Percentiles rank a stretch among this genome's conserved stretches.
phyloP scores from a whole-genome alignment of 2,329 filamentous ascomycete genomes.

The Tolypocladium guangdongense region DNA sequence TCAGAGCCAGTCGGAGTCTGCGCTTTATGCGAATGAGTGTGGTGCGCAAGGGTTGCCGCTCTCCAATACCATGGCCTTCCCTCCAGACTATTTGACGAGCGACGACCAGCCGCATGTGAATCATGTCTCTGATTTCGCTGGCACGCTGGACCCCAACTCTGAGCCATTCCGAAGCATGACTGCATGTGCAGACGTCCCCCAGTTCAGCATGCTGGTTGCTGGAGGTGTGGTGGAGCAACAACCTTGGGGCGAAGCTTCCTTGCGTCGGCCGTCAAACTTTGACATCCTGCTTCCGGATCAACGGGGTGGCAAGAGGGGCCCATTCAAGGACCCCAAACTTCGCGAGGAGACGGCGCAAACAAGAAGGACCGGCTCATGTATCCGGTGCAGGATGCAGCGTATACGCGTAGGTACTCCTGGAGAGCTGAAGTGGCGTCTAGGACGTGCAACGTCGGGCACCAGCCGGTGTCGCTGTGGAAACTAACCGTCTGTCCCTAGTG shows the following conservation, averaged over 20 bases:
- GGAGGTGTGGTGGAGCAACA: neutral
- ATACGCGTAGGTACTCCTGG: slow-evolving; percentile 38
- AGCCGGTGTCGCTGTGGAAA: neutral
- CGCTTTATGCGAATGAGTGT: neutral
- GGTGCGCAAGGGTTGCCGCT: neutral
- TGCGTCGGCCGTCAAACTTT: slow-evolving; percentile 15
- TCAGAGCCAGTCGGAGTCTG: neutral
- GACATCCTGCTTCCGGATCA: slow-evolving; percentile 19
- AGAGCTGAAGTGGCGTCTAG: neutral
- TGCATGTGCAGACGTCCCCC: neutral
- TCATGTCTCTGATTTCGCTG: neutral
- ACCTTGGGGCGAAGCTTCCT: slow-evolving; percentile 8
- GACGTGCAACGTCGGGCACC: neutral
- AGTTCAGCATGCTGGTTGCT: neutral
- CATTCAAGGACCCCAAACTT: slow-evolving; percentile 40
- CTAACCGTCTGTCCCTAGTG: slow-evolving; percentile 28
- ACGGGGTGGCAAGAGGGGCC: slow-evolving; percentile 31
- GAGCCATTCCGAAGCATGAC: neutral
- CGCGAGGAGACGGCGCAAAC: slow-evolving; percentile 46
- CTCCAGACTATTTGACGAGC: neutral
- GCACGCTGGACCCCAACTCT: neutral
- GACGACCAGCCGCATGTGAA: neutral
- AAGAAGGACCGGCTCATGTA: slow-evolving; percentile 46
- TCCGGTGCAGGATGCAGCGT: slow-evolving; percentile 50
- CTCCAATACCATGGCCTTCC: neutral